phyloP scores from a whole-genome alignment of 2,329 filamentous ascomycete genomes.

The Hypocrella siamensis region DNA sequence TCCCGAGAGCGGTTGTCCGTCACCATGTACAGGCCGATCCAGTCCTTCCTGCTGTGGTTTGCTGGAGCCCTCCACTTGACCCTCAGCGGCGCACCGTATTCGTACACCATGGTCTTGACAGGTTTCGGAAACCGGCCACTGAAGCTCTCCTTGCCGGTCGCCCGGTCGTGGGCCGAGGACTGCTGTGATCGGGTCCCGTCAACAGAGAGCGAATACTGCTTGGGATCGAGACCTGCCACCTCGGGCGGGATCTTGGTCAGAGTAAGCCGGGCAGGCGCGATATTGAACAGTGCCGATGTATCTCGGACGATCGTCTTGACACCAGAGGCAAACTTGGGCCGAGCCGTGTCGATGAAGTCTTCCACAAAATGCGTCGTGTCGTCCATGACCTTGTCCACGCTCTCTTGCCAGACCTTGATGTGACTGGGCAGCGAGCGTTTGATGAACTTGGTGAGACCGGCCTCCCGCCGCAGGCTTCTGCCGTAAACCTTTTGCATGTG shows the following conservation, averaged over 20 bases:
- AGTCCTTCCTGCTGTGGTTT: slow-evolving; percentile 81
- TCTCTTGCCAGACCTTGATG: slow-evolving; percentile 70
- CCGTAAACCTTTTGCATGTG: slow-evolving; percentile 99
- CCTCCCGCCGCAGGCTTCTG: slow-evolving; percentile 64
- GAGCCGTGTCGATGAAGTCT: slow-evolving; percentile 72
- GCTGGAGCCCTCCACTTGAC: slow-evolving; percentile 82
- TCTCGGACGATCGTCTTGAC: slow-evolving; percentile 80
- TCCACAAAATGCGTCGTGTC: slow-evolving; percentile 82
- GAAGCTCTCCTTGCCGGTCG: slow-evolving; percentile 59
- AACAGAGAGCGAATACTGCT: slow-evolving; percentile 64
- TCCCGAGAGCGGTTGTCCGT: slow-evolving; percentile 84
- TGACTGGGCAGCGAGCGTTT: slow-evolving; percentile 73
- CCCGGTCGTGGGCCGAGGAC: slow-evolving; percentile 37
- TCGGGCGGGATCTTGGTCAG: slow-evolving; percentile 69
- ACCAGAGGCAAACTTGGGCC: slow-evolving; percentile 72
- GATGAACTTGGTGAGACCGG: slow-evolving; percentile 82
- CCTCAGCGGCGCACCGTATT: slow-evolving; percentile 80
- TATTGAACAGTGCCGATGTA: slow-evolving; percentile 74
- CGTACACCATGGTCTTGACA: slow-evolving; percentile 61
- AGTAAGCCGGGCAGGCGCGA: slow-evolving; percentile 73
- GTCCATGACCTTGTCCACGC: slow-evolving; percentile 73
- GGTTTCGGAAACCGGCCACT: slow-evolving; percentile 51
- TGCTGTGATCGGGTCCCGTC: slow-evolving; percentile 44
- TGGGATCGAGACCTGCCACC: slow-evolving; percentile 61
- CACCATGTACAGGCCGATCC: slow-evolving; percentile 93